Conservation (phyloP, 805 yeast genomes). For the Teunomyces aglyptinius region DNA sequence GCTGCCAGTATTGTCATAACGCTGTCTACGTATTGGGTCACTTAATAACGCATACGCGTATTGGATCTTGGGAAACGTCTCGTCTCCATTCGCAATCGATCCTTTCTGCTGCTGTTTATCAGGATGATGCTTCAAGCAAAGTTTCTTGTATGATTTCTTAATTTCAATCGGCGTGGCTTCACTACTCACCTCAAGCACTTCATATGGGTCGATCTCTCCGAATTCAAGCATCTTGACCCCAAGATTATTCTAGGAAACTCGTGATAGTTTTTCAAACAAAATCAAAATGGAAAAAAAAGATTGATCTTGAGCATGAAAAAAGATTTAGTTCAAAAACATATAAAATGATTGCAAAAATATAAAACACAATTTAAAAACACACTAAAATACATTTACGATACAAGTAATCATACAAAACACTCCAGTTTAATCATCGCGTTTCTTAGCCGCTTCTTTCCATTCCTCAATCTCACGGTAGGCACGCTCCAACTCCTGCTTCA, state of each 20-base stretch:
- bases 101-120: constrained; percentile 26
- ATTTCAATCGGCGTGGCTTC: constrained; percentile 51
- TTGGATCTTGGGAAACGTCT: constrained; percentile 63
- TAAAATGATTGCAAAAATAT: not conserved
- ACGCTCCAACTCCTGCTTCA: constrained; percentile 83
- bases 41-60: constrained; percentile 69
- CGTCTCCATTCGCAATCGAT: constrained; percentile 11
- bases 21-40: constrained; percentile 52
- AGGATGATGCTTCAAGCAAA: constrained; percentile 25
- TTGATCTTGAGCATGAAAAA: not conserved
- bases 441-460: constrained; percentile 53
- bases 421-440: constrained; percentile 14
- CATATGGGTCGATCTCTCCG: constrained; percentile 55
- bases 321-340: not conserved
- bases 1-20: constrained; percentile 72
- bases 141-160: constrained; percentile 47
- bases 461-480: constrained; percentile 90
- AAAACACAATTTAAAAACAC: not conserved
- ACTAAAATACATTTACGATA: constrained; percentile 9
- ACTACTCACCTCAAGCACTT: constrained; percentile 41
- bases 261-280: not conserved
- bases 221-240: constrained; percentile 14
- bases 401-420: constrained; percentile 4
- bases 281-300: not conserved
- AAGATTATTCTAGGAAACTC: not conserved